Base-by-base conservation (phyloP, 169 alveolate genomes). In the Eimeria acervulina region DNA sequence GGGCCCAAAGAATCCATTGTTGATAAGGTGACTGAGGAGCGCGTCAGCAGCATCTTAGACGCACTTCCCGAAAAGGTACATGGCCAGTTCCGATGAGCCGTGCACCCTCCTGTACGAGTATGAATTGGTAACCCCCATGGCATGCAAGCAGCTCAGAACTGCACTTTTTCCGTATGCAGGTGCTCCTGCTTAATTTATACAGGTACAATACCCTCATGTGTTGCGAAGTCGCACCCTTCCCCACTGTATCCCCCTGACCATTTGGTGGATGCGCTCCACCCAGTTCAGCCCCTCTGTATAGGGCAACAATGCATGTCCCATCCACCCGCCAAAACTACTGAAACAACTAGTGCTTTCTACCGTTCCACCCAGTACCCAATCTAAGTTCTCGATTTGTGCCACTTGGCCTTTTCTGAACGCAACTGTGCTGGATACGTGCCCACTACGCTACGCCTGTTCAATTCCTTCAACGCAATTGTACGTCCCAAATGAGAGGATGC, bases 51-150 rank as follows among this genome's bases (percentile, higher is more conserved):
- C 63, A 87, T 87, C 61, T 26, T 87, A 70, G 40, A 61, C 83
- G 47, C 70, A 15, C 78, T 87, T 40, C 93, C 93, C 55, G 93
- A 87, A 59, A 61, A 87, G 3, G 93, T 87, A 2, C 7, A 87
- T 61, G 93, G 93, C 51, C 93, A 87, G 81, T 87, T 87, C 93
- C 40, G 93, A 38, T 36, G 44, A 87, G 28, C 38, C 52, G 8
- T 13, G 40, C 52, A 2, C 42, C 40, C 66, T 26, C 26, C 7
- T 72, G 47, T 12, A 28, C 0, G 78, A 31, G 19, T 13, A 66
- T 15, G 21, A 6, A 28, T 72, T 36, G 51, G 31, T 36, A 15
- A 17, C 19, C 31, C 51, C 15, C 51, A 72, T 36, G 21, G 15
- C 36, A 51, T n/a, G 47, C 36, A 4, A 15, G 52, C 83, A 36